Evolutionary conservation across 2,329 filamentous ascomycete genomes (phyloP).

Genomic region (Colletotrichum chlorophyti): DNA sequence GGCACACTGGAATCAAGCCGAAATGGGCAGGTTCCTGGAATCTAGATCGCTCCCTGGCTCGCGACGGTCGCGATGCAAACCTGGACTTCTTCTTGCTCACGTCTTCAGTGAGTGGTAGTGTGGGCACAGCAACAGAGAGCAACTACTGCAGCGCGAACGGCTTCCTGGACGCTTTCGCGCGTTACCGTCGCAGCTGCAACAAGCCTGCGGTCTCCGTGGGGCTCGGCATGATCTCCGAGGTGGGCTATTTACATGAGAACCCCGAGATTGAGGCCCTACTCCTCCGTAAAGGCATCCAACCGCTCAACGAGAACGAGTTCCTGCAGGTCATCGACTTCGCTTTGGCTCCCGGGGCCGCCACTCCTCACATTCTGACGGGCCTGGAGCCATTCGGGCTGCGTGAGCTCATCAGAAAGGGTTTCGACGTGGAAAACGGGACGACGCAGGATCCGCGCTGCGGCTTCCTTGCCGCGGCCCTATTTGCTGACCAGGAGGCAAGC

Average conservation of each 20-base stretch:
- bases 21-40: slow-evolving; percentile 35
- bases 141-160: slow-evolving; percentile 42
- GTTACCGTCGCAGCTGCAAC: slow-evolving; percentile 34
- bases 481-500: neutral
- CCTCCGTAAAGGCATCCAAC: slow-evolving; percentile 42
- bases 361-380: slow-evolving; percentile 34
- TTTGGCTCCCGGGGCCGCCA: slow-evolving; percentile 16
- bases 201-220: slow-evolving; percentile 36
- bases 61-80: too few relatives aligned
- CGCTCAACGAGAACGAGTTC: slow-evolving; percentile 40
- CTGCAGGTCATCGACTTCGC: slow-evolving; percentile 37
- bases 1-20: slow-evolving; percentile 33
- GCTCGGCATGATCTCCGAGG: slow-evolving; percentile 42
- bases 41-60: slow-evolving; percentile 31
- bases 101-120: slow-evolving; percentile 34
- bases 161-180: slow-evolving; percentile 43
- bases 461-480: slow-evolving; percentile 27
- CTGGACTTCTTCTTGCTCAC: slow-evolving; percentile 41
- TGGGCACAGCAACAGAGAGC: slow-evolving; percentile 38
- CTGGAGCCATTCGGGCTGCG: slow-evolving; percentile 33
- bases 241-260: slow-evolving; percentile 44
- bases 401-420: slow-evolving; percentile 32
- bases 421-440: slow-evolving; percentile 6
- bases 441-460: slow-evolving; percentile 31
- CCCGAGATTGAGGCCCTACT: slow-evolving; percentile 43